These are phyloP conservation scores for Amanita molliuscula DNA, from an alignment of 768 basidiomycete species.

Conservation along the genomic window DNA sequence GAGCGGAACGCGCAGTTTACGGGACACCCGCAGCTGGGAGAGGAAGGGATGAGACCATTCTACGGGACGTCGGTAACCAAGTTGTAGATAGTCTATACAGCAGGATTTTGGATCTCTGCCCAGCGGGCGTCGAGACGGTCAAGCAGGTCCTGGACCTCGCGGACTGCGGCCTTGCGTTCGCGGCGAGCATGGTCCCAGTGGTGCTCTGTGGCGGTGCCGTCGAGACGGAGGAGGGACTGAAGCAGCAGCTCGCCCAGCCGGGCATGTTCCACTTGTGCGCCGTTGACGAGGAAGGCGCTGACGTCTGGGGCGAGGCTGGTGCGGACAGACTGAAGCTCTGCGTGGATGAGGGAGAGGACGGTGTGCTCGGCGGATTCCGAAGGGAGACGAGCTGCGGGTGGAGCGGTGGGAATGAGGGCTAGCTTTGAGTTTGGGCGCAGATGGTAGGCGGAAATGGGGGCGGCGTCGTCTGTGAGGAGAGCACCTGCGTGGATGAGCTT, in stretches of 20 bases:
- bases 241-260: conserved; percentile 76
- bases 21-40: conserved; percentile 20
- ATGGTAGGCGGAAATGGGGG: conserved; percentile 71
- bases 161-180: conserved; percentile 81
- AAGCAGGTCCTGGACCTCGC: conserved; percentile 72
- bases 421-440: conserved; percentile 62
- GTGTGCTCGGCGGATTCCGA: conserved; percentile 35
- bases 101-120: conserved; percentile 17
- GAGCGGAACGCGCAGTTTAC: conserved; percentile 55
- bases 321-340: conserved; percentile 44
- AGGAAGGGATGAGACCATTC: conserved; percentile 2
- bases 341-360: conserved; percentile 41
- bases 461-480: conserved; percentile 76
- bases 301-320: conserved; percentile 45
- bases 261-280: conserved; percentile 27
- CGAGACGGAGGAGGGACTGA: conserved; percentile 80
- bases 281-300: conserved; percentile 35
- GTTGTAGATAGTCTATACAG: conserved; percentile 7
- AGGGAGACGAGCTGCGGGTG: conserved; percentile 15
- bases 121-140: conserved; percentile 73
- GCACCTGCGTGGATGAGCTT: conserved; percentile 88
- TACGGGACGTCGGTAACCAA: conserved; percentile 12
- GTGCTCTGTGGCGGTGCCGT: conserved; percentile 64
- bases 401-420: conserved; percentile 35
- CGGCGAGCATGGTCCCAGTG: conserved; percentile 72